Evolutionary conservation across 75 land plant genomes (phyloP), one percentile per base, ranked within the genome.

Genomic region (Cunninghamia lanceolata): DNA sequence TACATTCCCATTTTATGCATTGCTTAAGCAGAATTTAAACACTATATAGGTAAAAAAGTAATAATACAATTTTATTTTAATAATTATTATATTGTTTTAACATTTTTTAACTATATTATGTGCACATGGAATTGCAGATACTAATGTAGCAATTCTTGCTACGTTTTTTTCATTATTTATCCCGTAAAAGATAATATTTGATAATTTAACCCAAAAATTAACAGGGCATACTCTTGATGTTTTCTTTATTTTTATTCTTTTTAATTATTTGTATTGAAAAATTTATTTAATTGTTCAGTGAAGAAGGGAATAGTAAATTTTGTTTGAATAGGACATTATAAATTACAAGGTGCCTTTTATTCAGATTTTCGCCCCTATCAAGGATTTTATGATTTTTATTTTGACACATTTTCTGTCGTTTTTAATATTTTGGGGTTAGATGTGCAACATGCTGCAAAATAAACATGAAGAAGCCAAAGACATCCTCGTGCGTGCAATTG

Each of bases 401-500:
- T 28, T 85, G 50, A 42, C 46, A 74, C 35, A 76, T n/a, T 15
- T 85, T 75, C 2, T 43, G 70, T 9, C 63, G 3, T 21, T 56
- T 71, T 40, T 75, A n/a, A n/a, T n/a, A n/a, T n/a, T 19, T 42
- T 28, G 91, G 2, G 34, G 9, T 30, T 71, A 94, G 96, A 87
- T 93, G 25, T 93, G 91, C 88, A 91, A 86, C 85, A 92, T 89
- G 91, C 85, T 94, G 88, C 93, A 86, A 63, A 89, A 93, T 90
- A 94, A 92, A 83, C 87, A 93, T 52, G 93, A 94, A 47, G 96
- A 94, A 84, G 96, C 93, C 21, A 93, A 92, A 83, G 96, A 94
- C 40, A 15, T 94, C 66, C 79, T 93, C 28, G 94, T 93, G 42
- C 92, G 93, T 47, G 92, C 96, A 82, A 19, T 94, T 28, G 91